Evolutionary conservation across 441 rosid genomes (phyloP), one percentile per base, ranked within the genome.

Genomic region (Croton laevigatus): DNA sequence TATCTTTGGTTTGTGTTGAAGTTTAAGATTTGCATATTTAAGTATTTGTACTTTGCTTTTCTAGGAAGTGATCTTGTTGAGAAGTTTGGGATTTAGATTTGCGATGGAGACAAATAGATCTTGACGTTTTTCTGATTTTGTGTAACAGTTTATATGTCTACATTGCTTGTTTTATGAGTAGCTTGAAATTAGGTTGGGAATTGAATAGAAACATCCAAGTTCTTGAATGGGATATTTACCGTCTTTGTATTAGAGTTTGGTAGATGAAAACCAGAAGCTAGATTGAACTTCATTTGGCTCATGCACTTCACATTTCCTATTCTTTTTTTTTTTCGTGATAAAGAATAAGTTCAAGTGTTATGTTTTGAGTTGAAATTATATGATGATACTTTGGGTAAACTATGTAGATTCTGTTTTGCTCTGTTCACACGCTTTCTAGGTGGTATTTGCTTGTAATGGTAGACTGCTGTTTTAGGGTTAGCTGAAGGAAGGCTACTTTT

Each of bases 51-150:
- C 57, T 65, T 65, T 48, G 46, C 49, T 57, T 42, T 62, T 36
- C 9, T 6, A 7, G 13, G n/a, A 14, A 48, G 48, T 46, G 55
- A 19, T 52, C 20, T 52, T 60, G 63, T 61, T 37, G 14, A 17
- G 68, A 54, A 22, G 52, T 32, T 55, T 40, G 55, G 58, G 44
- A 69, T 42, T 48, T 57, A 54, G 77, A 68, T 68, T 68, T 46
- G 69, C 14, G 32, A 61, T 20, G 51, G 34, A 22, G 23, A 52
- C 51, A 6, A 4, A 22, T 69, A 70, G 78, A 69, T 69, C 70
- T 74, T 69, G 70, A 69, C 34, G 11, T 62, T 63, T 48, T 63
- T 51, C 45, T 12, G 38, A 20, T 45, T 19, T 4, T 38, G 27
- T 57, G 19, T 45, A 37, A 46, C 19, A 10, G 34, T 52, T 10